Conservation (phyloP, 768 basidiomycete genomes). For the Russula sp. region DNA sequence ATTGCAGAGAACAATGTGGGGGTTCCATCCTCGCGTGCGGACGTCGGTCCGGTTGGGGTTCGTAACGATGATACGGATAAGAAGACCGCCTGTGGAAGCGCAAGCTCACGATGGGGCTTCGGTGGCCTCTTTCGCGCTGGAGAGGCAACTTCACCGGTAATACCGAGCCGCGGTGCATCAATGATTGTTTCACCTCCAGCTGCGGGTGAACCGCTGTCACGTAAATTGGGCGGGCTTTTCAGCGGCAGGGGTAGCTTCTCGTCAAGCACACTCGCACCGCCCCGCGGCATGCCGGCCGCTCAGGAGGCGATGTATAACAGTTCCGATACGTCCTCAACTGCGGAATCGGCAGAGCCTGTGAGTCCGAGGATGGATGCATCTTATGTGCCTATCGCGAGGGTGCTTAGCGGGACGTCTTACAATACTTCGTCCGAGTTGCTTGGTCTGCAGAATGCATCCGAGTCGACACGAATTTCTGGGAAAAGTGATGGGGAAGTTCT, state of each 20-base stretch:
- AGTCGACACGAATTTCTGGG: neutral
- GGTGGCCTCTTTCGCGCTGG: constrained; percentile 21
- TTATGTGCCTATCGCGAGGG: constrained; percentile 8
- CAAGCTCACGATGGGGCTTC: constrained; percentile 24
- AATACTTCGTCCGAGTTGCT: constrained; percentile 6
- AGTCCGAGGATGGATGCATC: constrained; percentile 38
- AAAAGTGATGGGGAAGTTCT: neutral
- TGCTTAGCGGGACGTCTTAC: constrained; percentile 9
- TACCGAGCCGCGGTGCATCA: constrained; percentile 9
- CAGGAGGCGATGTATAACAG: constrained; percentile 43
- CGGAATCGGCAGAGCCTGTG: constrained; percentile 44
- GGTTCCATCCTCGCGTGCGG: constrained; percentile 25
- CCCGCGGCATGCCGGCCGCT: constrained; percentile 27
- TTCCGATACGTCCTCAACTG: constrained; percentile 53
- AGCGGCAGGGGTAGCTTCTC: constrained; percentile 49
- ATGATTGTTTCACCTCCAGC: constrained; percentile 7
- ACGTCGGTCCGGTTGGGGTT: constrained; percentile 8
- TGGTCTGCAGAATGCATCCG: neutral
- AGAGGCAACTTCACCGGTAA: constrained; percentile 12
- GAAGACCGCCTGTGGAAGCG: constrained; percentile 21
- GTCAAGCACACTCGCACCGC: constrained; percentile 36
- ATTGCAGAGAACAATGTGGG: constrained; percentile 72
- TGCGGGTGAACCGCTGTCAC: constrained; percentile 24
- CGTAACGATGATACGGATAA: constrained; percentile 19
- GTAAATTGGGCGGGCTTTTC: constrained; percentile 71